Base-by-base conservation (phyloP, 179 eudicot genomes). In the Silene vulgaris region DNA sequence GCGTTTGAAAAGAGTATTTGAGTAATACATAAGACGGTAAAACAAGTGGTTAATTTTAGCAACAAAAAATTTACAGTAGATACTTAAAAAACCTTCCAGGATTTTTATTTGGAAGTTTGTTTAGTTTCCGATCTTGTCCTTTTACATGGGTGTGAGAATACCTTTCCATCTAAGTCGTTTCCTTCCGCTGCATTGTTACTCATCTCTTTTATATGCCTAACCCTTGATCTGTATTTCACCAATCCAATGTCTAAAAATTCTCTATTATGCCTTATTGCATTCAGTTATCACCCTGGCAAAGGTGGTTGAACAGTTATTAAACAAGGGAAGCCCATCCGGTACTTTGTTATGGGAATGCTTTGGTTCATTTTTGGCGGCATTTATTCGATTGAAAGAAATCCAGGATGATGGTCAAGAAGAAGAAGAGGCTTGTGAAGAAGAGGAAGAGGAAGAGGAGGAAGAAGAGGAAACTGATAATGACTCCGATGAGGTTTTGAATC, bases 231-330 rank as follows among this genome's bases (percentile, higher is more conserved):
- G 5, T 66, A 35, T 68, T 74, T 69, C 3, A 37, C 62, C 50
- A 3, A 5, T 16, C 12, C 62, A 57, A 60, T 2, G 17, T 43
- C 30, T 77, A 21, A 30, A 64, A 59, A 16, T 68, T 30, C 32
- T 50, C 3, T 21, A 21, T 14, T 32, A 5, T 68, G 66, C 66
- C 32, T 68, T 17, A 5, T 73, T 72, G 64, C 45, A 79, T 85
- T 48, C 86, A 91, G 97, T 84, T 9, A 72, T 86, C 74, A 77
- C 89, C 71, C 78, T 91, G 66, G 85, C 87, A 37, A 89, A 88
- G 77, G 82, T 84, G 35, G 81, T 88, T 82, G 93, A 89, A 77
- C 86, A 82, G 82, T 78, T 91, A 73, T 57, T 86, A 57, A 72
- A n/a, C 4, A 69, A 75, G 54, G 85, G 83, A 80, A 81, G 75